Evolutionary conservation across 2,329 filamentous ascomycete genomes (phyloP).

Genomic region (Fusarium solani-melongenae): DNA sequence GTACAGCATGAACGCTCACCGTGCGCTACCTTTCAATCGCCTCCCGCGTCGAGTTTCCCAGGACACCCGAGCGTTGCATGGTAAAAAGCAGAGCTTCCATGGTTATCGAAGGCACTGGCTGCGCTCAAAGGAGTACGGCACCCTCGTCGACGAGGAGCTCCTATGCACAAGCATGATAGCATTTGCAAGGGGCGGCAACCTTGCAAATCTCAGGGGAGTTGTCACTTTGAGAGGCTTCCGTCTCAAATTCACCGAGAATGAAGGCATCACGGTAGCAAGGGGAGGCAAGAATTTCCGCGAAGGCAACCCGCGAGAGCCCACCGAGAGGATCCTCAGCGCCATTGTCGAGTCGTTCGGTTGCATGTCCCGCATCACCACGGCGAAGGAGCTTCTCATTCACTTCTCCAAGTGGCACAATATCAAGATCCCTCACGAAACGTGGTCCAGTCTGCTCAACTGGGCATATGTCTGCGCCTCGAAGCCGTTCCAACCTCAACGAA

Average conservation of each 20-base stretch:
- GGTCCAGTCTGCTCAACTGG: slow-evolving; percentile 76
- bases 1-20: slow-evolving; percentile 43
- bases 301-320: slow-evolving; percentile 69
- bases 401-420: slow-evolving; percentile 71
- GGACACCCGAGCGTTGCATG: slow-evolving; percentile 43
- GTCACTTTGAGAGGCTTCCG: slow-evolving; percentile 48
- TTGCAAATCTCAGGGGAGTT: slow-evolving; percentile 48
- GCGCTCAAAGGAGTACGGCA: slow-evolving; percentile 38
- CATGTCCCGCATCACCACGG: slow-evolving; percentile 71
- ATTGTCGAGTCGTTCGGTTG: slow-evolving; percentile 77
- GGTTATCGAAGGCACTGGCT: slow-evolving; percentile 46
- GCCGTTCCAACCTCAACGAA: slow-evolving; percentile 52
- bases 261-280: slow-evolving; percentile 35
- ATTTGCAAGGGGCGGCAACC: slow-evolving; percentile 52
- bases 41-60: slow-evolving; percentile 30
- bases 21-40: slow-evolving; percentile 47
- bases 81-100: slow-evolving; percentile 38
- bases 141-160: slow-evolving; percentile 52
- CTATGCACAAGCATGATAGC: slow-evolving; percentile 56
- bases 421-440: slow-evolving; percentile 65
- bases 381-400: slow-evolving; percentile 69
- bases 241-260: slow-evolving; percentile 39
- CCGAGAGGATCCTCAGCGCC: slow-evolving; percentile 67
- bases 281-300: slow-evolving; percentile 54
- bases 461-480: slow-evolving; percentile 66